Percentiles rank a stretch among this genome's conserved stretches.
phyloP scores from a whole-genome alignment of 192 early-diverging fungal genomes.

The Dispira simplex region DNA sequence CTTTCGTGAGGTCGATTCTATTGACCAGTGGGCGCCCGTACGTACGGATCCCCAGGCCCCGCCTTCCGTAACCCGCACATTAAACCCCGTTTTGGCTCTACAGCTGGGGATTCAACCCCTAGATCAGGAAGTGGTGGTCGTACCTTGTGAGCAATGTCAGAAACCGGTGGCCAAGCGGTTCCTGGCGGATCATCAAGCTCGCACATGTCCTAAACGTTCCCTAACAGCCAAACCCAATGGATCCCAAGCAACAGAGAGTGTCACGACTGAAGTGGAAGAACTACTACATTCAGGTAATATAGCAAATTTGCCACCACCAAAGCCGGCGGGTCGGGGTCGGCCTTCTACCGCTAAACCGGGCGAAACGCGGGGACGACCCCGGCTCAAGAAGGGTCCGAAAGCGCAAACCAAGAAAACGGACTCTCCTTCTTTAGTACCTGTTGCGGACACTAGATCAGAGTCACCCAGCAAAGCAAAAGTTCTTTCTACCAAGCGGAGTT shows the following conservation, averaged over 20 bases:
- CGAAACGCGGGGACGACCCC: not conserved
- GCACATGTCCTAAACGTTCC: slow-evolving; percentile 7
- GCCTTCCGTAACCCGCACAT: not conserved
- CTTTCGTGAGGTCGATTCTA: slow-evolving; percentile 1
- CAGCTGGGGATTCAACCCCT: slow-evolving; percentile 24
- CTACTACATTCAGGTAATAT: slow-evolving; percentile 15
- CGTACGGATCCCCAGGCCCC: not conserved
- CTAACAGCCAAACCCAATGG: too few species aligned
- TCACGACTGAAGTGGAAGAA: not conserved
- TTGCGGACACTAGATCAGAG: too few species aligned
- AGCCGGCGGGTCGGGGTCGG: slow-evolving; percentile 1
- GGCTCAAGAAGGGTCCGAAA: not conserved
- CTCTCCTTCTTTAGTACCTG: too few species aligned
- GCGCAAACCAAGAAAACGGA: not conserved
- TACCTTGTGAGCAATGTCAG: slow-evolving; percentile 46
- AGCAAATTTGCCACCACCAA: not conserved
- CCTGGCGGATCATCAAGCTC: slow-evolving; percentile 46
- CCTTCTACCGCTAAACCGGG: not conserved
- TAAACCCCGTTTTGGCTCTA: not conserved
- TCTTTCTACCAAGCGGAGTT: not conserved
- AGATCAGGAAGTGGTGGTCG: slow-evolving; percentile 42
- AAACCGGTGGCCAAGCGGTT: slow-evolving; percentile 44
- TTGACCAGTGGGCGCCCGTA: slow-evolving; percentile 5
- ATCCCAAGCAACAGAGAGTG: too few species aligned
- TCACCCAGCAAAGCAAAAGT: not conserved